Evolutionary conservation across 1,284 basidiomycete genomes (phyloP), one percentile per base, ranked within the genome.

Genomic region (Microbotryomycetes sp.): DNA sequence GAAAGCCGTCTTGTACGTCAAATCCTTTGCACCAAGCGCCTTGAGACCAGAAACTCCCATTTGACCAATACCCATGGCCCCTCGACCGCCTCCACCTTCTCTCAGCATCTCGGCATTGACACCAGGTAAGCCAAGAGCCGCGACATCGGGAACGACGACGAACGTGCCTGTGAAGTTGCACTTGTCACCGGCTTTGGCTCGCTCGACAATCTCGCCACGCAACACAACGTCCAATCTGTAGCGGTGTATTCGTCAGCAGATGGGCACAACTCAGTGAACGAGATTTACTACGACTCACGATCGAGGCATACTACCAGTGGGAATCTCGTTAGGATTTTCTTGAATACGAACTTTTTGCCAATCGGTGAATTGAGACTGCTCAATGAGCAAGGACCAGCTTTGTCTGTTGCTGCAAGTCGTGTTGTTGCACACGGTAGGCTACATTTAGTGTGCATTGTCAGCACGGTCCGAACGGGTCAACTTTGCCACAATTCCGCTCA

Each of bases 281-380:
- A 49, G 1, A 19, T 16, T 3, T 25, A 9, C 31, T 25, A 4
- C 31, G 4, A 73, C 78, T 71, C 46, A 79, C 77, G 78, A 80
- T 45, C 94, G 85, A n/a, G 93, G 93, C 94, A 97, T 99, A 9
- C 88, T 91, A 1, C 96, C 96, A 0, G 94, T 98, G 0, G 96
- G 96, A 64, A 99, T 98, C 77, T 98, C 94, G 52, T 93, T 96
- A 15, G 94, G 87, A 73, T 98, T 98, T 79, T 98, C 96, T 75
- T 99, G 96, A 59, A 98, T 97, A 58, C 96, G 86, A 49, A 98
- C 92, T 76, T 97, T 97, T 76, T 99, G 96, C 96, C 96, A 98
- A 76, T 98, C 96, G 7, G 89, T 89, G 77, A 99, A 99, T 74
- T 92, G 93, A 51, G 91, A 94, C 62, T 88, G 87, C 74, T 98